phyloP scores from a whole-genome alignment of 2,329 filamentous ascomycete genomes.

The Hymenoscyphus infarciens region DNA sequence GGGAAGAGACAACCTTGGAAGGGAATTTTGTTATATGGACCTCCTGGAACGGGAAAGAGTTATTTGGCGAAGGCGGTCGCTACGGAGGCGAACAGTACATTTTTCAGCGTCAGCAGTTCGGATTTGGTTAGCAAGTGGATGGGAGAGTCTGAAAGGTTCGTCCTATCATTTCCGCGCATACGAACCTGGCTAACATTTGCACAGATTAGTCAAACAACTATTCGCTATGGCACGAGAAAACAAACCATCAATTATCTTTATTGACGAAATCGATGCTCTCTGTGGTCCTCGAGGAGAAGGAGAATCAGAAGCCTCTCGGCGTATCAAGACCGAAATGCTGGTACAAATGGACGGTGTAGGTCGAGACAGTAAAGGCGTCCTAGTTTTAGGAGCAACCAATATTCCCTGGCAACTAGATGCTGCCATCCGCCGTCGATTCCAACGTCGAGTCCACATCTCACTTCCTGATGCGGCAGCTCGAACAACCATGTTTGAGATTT shows the following conservation, averaged over 20 bases:
- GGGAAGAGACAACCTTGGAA: conserved; percentile 98
- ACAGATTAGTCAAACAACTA: conserved; percentile 78
- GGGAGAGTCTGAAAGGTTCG: conserved; percentile 95
- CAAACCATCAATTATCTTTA: conserved; percentile 97
- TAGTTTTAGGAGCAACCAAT: conserved; percentile 95
- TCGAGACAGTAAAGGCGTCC: conserved; percentile 87
- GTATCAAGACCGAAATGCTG: conserved; percentile 97
- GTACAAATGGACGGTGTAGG: conserved; percentile 99
- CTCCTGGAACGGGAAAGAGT: conserved; percentile 95
- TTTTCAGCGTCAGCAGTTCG: conserved; percentile 97
- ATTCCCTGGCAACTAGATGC: conserved; percentile 98
- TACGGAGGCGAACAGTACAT: conserved; percentile 97
- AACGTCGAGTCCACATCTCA: conserved; percentile 91
- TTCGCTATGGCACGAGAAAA: conserved; percentile 99
- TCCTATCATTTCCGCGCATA: conserved; percentile 1
- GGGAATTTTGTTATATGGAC: conserved; percentile 92
- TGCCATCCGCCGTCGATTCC: conserved; percentile 93
- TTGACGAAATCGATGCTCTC: conserved; percentile 95
- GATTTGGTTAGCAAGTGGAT: conserved; percentile 99
- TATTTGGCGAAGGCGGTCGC: conserved; percentile 97
- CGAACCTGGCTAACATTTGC: not conserved
- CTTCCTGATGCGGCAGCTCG: conserved; percentile 83
- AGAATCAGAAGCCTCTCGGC: conserved; percentile 92
- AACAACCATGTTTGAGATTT: conserved; percentile 78
- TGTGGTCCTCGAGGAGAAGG: conserved; percentile 91